Conservation (phyloP, 2,329 filamentous ascomycete genomes). For the Diaporthe vaccinii region DNA sequence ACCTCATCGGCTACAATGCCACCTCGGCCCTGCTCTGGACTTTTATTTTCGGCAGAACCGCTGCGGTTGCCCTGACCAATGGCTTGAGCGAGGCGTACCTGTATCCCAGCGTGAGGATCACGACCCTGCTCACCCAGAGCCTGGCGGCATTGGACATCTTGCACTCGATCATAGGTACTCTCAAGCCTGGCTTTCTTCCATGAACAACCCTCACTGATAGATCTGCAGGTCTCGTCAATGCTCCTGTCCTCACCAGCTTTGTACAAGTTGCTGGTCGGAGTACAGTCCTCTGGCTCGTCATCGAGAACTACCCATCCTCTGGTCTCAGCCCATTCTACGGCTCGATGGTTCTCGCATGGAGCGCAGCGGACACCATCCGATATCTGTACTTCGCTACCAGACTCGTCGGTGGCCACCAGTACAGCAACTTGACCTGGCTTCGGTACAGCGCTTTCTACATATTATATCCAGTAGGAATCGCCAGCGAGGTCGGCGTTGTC, state of each 20-base stretch:
- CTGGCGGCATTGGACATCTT: slow-evolving; percentile 35
- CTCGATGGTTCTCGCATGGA: slow-evolving; percentile 37
- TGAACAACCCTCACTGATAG: neutral
- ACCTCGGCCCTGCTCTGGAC: slow-evolving; percentile 35
- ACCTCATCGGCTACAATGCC: slow-evolving; percentile 40
- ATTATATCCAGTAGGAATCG: slow-evolving; percentile 38
- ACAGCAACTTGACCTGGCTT: slow-evolving; percentile 36
- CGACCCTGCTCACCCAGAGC: slow-evolving; percentile 37
- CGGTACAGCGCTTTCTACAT: slow-evolving; percentile 41
- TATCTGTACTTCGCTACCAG: slow-evolving; percentile 39
- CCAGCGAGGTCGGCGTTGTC: slow-evolving; percentile 36
- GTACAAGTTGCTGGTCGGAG: slow-evolving; percentile 39
- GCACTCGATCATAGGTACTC: slow-evolving; percentile 33
- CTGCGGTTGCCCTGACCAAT: slow-evolving; percentile 18
- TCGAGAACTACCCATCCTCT: slow-evolving; percentile 35
- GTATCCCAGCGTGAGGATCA: slow-evolving; percentile 22
- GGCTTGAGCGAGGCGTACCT: slow-evolving; percentile 33
- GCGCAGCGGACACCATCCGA: slow-evolving; percentile 35
- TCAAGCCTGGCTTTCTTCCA: too few species aligned
- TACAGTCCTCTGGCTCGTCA: slow-evolving; percentile 40
- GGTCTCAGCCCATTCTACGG: slow-evolving; percentile 25
- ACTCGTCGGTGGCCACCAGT: slow-evolving; percentile 40
- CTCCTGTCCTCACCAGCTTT: slow-evolving; percentile 36
- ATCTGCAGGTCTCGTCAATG: slow-evolving; percentile 37
- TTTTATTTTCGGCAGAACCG: slow-evolving; percentile 27